Conservation (phyloP, 73 alveolate species). For the Tetrahymena thermophila region DNA sequence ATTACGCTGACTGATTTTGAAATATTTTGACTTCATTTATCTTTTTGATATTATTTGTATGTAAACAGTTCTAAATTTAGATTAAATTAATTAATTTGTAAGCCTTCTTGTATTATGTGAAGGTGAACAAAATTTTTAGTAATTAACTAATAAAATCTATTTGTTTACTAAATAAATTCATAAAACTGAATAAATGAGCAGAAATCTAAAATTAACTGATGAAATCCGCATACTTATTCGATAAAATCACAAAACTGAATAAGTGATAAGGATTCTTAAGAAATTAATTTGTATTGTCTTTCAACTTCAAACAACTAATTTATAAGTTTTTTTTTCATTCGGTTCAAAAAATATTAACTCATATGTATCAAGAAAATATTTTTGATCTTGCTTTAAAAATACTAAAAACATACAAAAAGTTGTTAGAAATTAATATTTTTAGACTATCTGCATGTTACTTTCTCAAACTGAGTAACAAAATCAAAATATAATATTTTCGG, state of each 20-base stretch:
- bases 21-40: too few relatives aligned
- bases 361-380: too few relatives aligned
- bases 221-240: not conserved
- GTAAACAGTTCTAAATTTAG: not conserved
- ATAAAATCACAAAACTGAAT: not conserved
- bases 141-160: not conserved
- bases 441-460: too few relatives aligned
- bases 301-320: not conserved
- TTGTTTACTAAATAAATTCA: not conserved
- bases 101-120: not conserved
- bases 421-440: too few relatives aligned
- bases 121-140: not conserved
- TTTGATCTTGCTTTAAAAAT: too few relatives aligned
- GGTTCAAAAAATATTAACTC: not conserved
- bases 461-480: too few relatives aligned
- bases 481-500: too few relatives aligned
- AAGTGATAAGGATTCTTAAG: not conserved
- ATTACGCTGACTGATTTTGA: not conserved
- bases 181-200: not conserved
- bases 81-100: not conserved
- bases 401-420: too few relatives aligned
- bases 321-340: too few relatives aligned
- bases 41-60: too few relatives aligned
- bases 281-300: too few relatives aligned
- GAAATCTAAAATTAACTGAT: not conserved